Base-by-base conservation (phyloP, 345 rosid genomes). In the Cardamine occulta region DNA sequence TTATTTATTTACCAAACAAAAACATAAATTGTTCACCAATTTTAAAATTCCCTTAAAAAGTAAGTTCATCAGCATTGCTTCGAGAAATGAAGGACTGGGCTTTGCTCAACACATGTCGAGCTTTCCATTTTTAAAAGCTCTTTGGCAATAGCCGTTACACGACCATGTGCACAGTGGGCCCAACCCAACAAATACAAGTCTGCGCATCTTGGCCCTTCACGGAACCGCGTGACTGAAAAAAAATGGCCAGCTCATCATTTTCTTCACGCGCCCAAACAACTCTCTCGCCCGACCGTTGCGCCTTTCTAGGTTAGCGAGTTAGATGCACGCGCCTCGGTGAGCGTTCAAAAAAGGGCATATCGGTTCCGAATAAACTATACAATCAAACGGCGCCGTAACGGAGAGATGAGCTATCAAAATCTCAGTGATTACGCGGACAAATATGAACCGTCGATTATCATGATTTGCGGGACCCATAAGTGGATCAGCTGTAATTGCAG, bases 161-260 rank as follows among this genome's bases (percentile, higher is more conserved):
- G 51, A 71, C 67, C 75, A 76, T 69, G 80, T 69, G 75, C 70
- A 10, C 19, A 19, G 14, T 66, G 78, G 72, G 62, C 47, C 70
- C 70, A 53, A 34, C 28, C 1, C 70, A 55, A 62, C 58, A 47
- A 48, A 56, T 56, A 24, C 68, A 68, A 60, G 74, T 28, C 58
- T 62, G 63, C 75, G 69, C 70, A 32, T 23, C 51, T 68, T 68
- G 63, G 31, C 58, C 58, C 54, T 40, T 76, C 51, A 76, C 80
- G 80, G 44, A 70, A 76, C 75, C 80, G 80, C 80, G 80, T 69
- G 24, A 65, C n/a, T 61, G 32, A 40, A 17, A 15, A 3, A 28
- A 62, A 63, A 56, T 9, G 0, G 74, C 68, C 74, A 76, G 70
- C 80, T 76, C 64, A 76, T 68, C 74, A 51, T 4, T 18, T 70